Base-by-base conservation (phyloP, 116 monocot species). In the Cymodocea nodosa region DNA sequence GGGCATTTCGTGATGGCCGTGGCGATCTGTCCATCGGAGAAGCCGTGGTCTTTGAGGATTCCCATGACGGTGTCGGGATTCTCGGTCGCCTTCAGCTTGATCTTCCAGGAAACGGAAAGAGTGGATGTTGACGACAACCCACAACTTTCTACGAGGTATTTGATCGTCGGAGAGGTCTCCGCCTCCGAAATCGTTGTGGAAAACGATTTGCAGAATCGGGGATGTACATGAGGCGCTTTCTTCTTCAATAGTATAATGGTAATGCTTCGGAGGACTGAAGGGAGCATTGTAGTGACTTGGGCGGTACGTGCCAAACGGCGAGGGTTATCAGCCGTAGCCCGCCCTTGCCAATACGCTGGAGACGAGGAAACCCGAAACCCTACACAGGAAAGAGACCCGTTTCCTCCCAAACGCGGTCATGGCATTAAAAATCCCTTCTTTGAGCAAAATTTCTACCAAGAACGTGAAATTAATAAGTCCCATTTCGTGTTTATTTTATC, bases 81-180 rank as follows among this genome's bases (percentile, higher is more conserved):
- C 12, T 65, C 15, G 16, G 59, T 44, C 35, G 69, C 24, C 6
- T 71, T 70, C 24, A 81, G 63, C 62, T 77, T 30, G 71, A 76
- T 23, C 34, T 68, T 72, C 5, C 37, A 22, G 48, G 66, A 53
- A 52, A 56, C 64, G 10, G 59, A 30, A 63, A 66, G 15, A 54
- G 87, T 78, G n/a, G 72, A 60, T 9, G 34, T n/a, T 20, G 66
- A 35, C n/a, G 86, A 37, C 58, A 86, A 63, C 39, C 77, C 73
- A 57, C 76, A 86, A 7, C 78, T 62, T 54, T 22, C 23, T 8
- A 48, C 15, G 62, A 85, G 82, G 77, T 73, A 85, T 30, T 65
- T 22, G 50, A 39, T 52, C 2, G 55, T 56, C 62, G 64, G 61
- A 37, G 61, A 35, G 6, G 53, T 13, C 18, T 53, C 39, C 39